Conservation (phyloP, 164 flowering plant genomes). For the Aristolochia contorta region DNA sequence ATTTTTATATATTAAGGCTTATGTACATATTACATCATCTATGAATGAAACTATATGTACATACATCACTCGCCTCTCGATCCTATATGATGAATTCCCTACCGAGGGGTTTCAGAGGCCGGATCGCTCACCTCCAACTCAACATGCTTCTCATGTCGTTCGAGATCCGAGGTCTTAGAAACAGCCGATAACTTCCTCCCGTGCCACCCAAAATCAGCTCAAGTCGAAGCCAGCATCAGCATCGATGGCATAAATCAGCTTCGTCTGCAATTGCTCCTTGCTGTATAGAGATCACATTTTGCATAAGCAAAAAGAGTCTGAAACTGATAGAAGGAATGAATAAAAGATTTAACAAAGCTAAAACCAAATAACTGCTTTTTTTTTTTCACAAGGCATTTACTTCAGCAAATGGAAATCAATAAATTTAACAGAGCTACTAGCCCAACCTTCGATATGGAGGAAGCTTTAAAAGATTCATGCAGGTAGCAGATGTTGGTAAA, state of each 20-base stretch:
- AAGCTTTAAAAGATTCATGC: conserved; percentile 98
- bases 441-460: conserved; percentile 90
- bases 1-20: too few species aligned
- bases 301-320: neutral
- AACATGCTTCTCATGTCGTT: too few species aligned
- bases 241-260: conserved; percentile 75
- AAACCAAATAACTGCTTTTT: neutral
- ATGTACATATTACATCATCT: too few species aligned
- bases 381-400: neutral
- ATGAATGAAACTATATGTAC: too few species aligned
- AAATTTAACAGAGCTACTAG: neutral
- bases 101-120: too few species aligned
- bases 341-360: too few species aligned
- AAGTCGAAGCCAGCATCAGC: conserved; percentile 97
- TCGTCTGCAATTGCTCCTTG: conserved; percentile 79
- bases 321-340: too few species aligned
- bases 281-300: conserved; percentile 28
- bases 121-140: too few species aligned
- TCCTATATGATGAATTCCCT: too few species aligned
- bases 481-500: conserved; percentile 93
- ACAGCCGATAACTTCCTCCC: too few species aligned
- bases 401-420: neutral
- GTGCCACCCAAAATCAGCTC: conserved; percentile 32
- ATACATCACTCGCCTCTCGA: too few species aligned
- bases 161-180: too few species aligned